These are phyloP conservation scores for Buxus sempervirens DNA, from an alignment of 164 flowering plant species.

Conservation along the genomic window DNA sequence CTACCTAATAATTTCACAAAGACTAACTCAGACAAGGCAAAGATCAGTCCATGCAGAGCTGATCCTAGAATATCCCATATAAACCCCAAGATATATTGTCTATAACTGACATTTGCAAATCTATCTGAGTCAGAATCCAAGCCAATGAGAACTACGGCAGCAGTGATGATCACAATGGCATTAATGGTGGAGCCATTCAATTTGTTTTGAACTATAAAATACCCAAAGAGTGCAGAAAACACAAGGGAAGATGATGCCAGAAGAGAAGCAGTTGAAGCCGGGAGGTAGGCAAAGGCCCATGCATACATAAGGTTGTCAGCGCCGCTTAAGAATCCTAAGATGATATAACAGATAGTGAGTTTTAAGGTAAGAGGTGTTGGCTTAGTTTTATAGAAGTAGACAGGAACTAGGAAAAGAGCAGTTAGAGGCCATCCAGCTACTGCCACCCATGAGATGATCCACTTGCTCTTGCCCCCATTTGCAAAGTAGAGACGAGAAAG, in stretches of 20 bases:
- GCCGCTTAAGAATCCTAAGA: slow-evolving; percentile 78
- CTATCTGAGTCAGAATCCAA: slow-evolving; percentile 83
- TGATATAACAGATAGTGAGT: slow-evolving; percentile 54
- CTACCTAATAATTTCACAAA: slow-evolving; percentile 68
- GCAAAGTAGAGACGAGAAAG: slow-evolving; percentile 78
- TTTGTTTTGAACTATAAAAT: slow-evolving; percentile 61
- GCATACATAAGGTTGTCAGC: slow-evolving; percentile 90
- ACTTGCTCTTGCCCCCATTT: slow-evolving; percentile 84
- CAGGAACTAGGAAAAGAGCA: slow-evolving; percentile 49
- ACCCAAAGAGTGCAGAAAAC: slow-evolving; percentile 78
- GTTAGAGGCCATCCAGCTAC: slow-evolving; percentile 93
- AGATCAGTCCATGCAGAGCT: slow-evolving; percentile 89
- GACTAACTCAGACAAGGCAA: slow-evolving; percentile 83
- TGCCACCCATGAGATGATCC: slow-evolving; percentile 96
- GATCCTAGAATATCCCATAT: slow-evolving; percentile 82
- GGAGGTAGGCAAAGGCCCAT: slow-evolving; percentile 87
- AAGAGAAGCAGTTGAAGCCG: slow-evolving; percentile 89
- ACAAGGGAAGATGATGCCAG: slow-evolving; percentile 74
- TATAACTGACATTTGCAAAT: slow-evolving; percentile 38
- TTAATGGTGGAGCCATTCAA: slow-evolving; percentile 56
- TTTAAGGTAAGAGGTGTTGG: slow-evolving; percentile 59
- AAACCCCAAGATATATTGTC: slow-evolving; percentile 67
- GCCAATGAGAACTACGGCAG: slow-evolving; percentile 73
- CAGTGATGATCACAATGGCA: slow-evolving; percentile 68
- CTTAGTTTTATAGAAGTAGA: slow-evolving; percentile 37